These are phyloP conservation scores for Candida mesenterica DNA, from an alignment of 1,139 yeast species.

Conservation along the genomic window DNA sequence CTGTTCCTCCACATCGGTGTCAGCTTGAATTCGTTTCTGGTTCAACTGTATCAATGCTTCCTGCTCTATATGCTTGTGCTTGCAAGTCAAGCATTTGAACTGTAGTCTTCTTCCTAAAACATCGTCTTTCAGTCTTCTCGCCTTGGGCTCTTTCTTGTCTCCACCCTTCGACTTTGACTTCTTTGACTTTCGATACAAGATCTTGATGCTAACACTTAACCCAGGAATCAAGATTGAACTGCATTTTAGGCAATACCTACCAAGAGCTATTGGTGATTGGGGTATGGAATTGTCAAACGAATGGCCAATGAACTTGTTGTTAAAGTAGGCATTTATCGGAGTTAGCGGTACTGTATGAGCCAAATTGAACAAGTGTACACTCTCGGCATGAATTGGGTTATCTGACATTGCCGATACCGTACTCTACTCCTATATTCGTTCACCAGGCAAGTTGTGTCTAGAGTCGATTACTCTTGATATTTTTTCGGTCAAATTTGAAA, in stretches of 20 bases:
- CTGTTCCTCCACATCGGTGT: background rate
- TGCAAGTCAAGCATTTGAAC: slow-evolving; percentile 32
- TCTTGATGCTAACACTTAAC: slow-evolving; percentile 32
- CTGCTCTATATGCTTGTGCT: slow-evolving; percentile 12
- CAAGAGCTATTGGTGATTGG: slow-evolving; percentile 22
- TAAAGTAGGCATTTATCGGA: slow-evolving; percentile 29
- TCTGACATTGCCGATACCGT: slow-evolving; percentile 5
- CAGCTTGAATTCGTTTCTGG: slow-evolving; percentile 4
- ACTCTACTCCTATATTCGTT: background rate
- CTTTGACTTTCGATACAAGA: slow-evolving; percentile 17
- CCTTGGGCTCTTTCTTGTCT: slow-evolving; percentile 9
- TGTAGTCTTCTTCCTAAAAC: slow-evolving; percentile 18
- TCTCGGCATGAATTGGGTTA: slow-evolving; percentile 9
- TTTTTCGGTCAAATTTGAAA: too few relatives aligned
- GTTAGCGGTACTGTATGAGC: slow-evolving; percentile 26
- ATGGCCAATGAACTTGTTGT: slow-evolving; percentile 22
- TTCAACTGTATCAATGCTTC: slow-evolving; percentile 11
- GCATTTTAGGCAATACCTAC: slow-evolving; percentile 47
- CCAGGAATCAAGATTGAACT: slow-evolving; percentile 48
- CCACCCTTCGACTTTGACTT: slow-evolving; percentile 5
- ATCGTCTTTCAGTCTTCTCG: slow-evolving; percentile 1
- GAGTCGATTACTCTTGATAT: too few relatives aligned
- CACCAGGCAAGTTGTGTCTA: too few relatives aligned
- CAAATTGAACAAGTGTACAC: slow-evolving; percentile 30
- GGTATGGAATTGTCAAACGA: slow-evolving; percentile 25